These are phyloP conservation scores for Tetrahymena borealis DNA, from an alignment of 73 alveolate genomes.

Conservation along the genomic window DNA sequence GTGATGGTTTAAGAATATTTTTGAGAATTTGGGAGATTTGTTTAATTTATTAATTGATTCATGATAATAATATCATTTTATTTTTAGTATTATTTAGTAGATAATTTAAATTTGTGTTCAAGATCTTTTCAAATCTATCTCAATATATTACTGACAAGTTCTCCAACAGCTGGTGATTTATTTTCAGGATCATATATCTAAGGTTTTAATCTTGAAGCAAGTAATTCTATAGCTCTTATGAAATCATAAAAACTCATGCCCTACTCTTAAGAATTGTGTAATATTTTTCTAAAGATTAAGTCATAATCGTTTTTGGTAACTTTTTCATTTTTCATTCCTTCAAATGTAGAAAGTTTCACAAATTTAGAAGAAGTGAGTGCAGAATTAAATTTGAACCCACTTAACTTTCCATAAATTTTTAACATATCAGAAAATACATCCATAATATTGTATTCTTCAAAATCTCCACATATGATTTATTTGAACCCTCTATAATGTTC, in stretches of 20 bases:
- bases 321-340: constrained; percentile 11
- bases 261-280: not conserved
- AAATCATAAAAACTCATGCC: constrained; percentile 42
- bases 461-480: constrained; percentile 31
- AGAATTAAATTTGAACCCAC: constrained; percentile 30
- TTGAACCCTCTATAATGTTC: constrained; percentile 9
- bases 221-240: constrained; percentile 34
- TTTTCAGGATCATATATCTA: not conserved
- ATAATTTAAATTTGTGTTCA: no score
- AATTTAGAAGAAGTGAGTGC: constrained; percentile 30
- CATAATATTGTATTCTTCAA: constrained; percentile 4
- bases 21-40: no score
- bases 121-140: not conserved
- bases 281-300: constrained; percentile 14
- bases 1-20: no score
- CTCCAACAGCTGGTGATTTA: not conserved
- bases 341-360: not conserved
- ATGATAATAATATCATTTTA: no score
- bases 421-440: constrained; percentile 5
- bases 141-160: not conserved
- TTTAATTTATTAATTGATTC: no score
- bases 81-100: no score
- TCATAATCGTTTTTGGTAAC: constrained; percentile 37
- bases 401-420: constrained; percentile 25
- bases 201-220: constrained; percentile 11